Base-by-base conservation (phyloP, 73 alveolate species). In the Paramecium biaurelia region DNA sequence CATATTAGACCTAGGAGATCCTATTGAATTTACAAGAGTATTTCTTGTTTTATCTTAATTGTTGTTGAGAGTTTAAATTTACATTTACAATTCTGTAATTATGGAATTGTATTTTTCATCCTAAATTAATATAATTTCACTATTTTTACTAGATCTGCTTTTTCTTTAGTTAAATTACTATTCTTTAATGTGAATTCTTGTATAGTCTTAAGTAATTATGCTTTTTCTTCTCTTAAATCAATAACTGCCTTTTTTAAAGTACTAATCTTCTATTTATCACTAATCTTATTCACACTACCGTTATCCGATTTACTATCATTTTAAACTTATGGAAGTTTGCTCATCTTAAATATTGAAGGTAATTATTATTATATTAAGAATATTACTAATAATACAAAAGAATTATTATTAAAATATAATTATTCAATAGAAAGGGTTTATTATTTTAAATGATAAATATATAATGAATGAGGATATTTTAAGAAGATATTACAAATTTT, bases 181-280 rank as follows among this genome's bases (percentile, higher is more conserved):
- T 30, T 42, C 28, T 79, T 12, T 20, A 43, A 28, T 24, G 70
- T 30, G 2, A 79, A 41, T 24, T 42, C 45, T 20, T n/a, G 7
- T 4, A 41, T 42, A 7, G 70, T 43, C n/a, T 41, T 79, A 21
- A 37, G 7, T 8, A 43, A 45, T 42, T 79, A 24, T 10, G 41
- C n/a, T 43, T 41, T 79, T 20, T 38, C 42, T 11, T 79, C 90
- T 45, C 90, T 79, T 24, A 79, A 24, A 1, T 79, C 76, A 9
- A 79, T 11, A 23, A 79, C 90, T 4, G 90, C 90, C n/a, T 79
- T 42, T 42, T 79, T 79, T 20, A 79, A 59, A 2, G 28, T 43
- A 12, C 8, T 23, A 21, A 79, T 47, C 43, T 47, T 79, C 76
- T 79, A 24, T 43, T 43, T 79, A 45, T 79, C 57, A 5, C 49